These are phyloP conservation scores for Stramenopiles sp. DNA, from an alignment of 352 stramenopile genomes.

Conservation along the genomic window DNA sequence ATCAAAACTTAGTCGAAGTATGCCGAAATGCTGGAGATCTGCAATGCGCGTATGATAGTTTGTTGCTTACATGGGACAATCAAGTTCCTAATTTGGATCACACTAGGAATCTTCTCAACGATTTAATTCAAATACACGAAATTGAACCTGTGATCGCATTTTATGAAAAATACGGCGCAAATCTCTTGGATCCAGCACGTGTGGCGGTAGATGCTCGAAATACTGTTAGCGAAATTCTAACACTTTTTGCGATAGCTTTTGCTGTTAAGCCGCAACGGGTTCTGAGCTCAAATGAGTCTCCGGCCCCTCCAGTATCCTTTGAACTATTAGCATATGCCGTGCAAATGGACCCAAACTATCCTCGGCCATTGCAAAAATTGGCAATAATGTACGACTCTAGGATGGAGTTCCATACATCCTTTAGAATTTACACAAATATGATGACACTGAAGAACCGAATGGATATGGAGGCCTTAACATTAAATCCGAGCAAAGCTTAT, in stretches of 20 bases:
- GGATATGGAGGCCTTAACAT: neutral
- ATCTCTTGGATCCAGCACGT: neutral
- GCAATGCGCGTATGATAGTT: neutral
- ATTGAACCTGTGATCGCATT: neutral
- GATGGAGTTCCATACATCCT: neutral
- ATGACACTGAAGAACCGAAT: neutral
- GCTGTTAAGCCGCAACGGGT: neutral
- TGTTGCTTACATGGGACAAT: slow-evolving; percentile 6
- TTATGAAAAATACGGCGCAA: neutral
- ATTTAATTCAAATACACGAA: neutral
- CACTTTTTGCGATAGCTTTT: neutral
- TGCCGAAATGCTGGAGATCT: neutral
- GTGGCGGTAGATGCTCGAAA: neutral
- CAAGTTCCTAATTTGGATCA: neutral
- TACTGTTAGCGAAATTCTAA: slow-evolving; percentile 6
- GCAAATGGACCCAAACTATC: neutral
- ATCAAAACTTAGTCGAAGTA: slow-evolving; percentile 7
- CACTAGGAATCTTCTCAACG: neutral
- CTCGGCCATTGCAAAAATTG: neutral
- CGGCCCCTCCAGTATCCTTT: neutral
- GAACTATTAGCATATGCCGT: neutral
- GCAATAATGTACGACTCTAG: neutral
- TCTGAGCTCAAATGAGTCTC: neutral
- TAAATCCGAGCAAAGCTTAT: neutral
- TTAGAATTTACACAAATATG: slow-evolving; percentile 9